These are phyloP conservation scores for Xylaria sp. DNA, from an alignment of 2,329 filamentous ascomycete genomes.

Conservation along the genomic window DNA sequence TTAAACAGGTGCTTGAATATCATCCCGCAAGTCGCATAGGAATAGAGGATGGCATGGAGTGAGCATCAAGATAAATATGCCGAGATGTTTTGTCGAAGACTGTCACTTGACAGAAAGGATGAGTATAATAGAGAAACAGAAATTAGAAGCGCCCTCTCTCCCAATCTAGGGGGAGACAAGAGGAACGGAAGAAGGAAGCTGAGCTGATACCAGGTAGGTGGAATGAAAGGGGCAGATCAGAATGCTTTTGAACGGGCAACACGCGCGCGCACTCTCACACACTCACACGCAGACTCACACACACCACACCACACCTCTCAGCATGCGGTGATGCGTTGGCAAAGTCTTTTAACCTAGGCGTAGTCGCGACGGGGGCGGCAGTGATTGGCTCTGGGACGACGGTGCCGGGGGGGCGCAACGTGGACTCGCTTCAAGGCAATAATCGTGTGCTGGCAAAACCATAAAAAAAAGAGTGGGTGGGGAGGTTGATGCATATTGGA, in stretches of 20 bases:
- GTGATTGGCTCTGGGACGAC: conserved; percentile 47
- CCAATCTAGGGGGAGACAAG: conserved; percentile 22
- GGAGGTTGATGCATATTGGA: conserved; percentile 8
- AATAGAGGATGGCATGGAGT: neutral
- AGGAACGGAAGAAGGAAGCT: conserved; percentile 37
- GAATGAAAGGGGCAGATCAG: conserved; percentile 40
- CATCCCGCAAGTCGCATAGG: neutral
- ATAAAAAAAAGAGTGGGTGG: conserved; percentile 34
- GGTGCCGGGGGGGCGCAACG: conserved; percentile 43
- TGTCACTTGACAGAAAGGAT: conserved; percentile 28
- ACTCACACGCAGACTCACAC: conserved; percentile 48
- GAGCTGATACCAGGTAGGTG: conserved; percentile 40
- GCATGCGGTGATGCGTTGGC: conserved; percentile 53
- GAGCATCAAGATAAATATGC: neutral
- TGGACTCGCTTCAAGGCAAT: conserved; percentile 42
- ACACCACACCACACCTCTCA: conserved; percentile 48
- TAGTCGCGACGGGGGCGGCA: conserved; percentile 45
- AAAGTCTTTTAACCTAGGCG: conserved; percentile 48
- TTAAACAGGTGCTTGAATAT: conserved; percentile 7
- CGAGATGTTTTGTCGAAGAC: conserved; percentile 23
- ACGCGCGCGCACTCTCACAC: conserved; percentile 44
- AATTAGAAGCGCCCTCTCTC: conserved; percentile 1
- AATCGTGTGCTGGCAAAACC: conserved; percentile 38
- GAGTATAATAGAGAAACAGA: neutral
- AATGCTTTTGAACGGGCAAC: conserved; percentile 43